A percentile compares a stretch with the other conserved stretches of the same genome.
phyloP scores from a whole-genome alignment of 116 monocot genomes.

The Trichopus zeylanicus region DNA sequence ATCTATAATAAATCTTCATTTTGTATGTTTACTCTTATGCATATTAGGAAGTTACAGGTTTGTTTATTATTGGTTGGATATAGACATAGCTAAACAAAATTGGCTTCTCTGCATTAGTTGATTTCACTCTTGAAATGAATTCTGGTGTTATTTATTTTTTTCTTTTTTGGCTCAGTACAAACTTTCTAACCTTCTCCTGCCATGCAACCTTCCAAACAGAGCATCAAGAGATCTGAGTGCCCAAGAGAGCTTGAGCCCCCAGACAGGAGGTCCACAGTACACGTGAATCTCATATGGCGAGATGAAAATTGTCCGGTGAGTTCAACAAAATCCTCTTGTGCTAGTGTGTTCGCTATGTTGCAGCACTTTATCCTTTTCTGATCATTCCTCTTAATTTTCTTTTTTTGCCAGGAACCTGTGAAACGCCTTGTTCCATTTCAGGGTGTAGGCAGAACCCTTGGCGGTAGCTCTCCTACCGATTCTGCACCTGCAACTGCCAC shows the following conservation, averaged over 20 bases:
- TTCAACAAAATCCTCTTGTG: not conserved
- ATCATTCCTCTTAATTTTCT: not conserved
- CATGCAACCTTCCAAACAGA: constrained; percentile 29
- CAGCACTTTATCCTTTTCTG: not conserved
- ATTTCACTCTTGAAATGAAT: too few relatives aligned
- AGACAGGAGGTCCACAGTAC: constrained; percentile 63
- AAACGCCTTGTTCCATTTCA: constrained; percentile 41
- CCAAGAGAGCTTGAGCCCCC: constrained; percentile 78
- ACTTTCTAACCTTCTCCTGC: not conserved
- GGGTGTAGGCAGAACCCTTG: constrained; percentile 88
- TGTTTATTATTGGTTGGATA: too few relatives aligned
- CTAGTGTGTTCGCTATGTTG: not conserved
- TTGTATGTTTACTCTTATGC: too few relatives aligned
- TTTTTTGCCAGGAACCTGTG: constrained; percentile 58
- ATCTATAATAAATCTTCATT: too few relatives aligned
- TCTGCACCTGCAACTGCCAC: constrained; percentile 9
- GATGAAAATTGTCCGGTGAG: constrained; percentile 51
- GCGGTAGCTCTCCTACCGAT: constrained; percentile 27
- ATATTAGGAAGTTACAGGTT: too few relatives aligned
- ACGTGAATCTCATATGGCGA: constrained; percentile 70
- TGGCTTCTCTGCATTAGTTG: too few relatives aligned
- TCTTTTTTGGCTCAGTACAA: too few relatives aligned
- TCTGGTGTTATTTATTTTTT: too few relatives aligned
- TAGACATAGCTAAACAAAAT: too few relatives aligned
- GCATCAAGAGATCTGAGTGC: constrained; percentile 79